These are phyloP conservation scores for Boletus reticuloceps DNA, from an alignment of 768 basidiomycete species.

Conservation along the genomic window DNA sequence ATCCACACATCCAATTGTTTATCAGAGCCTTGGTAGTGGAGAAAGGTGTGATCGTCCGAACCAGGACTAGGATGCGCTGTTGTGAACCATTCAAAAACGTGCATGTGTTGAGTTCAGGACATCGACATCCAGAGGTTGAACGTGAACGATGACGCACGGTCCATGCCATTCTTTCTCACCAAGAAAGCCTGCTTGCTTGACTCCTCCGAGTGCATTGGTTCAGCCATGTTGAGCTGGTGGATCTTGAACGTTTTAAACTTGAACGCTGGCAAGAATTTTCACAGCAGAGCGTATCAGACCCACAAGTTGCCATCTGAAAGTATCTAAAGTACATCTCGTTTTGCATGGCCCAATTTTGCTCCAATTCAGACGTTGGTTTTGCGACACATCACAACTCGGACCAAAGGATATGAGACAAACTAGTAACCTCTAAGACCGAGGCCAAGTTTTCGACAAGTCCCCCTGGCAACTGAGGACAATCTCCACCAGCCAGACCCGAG, in stretches of 20 bases:
- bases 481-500: no score
- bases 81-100: conserved; percentile 17
- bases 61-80: conserved; percentile 43
- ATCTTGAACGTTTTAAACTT: background rate
- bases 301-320: background rate
- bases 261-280: background rate
- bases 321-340: no score
- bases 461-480: no score
- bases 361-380: no score
- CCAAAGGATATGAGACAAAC: no score
- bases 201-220: conserved; percentile 7
- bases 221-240: conserved; percentile 19
- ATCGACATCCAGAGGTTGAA: conserved; percentile 2
- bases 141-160: conserved; percentile 37
- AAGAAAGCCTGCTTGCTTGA: conserved; percentile 13
- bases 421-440: no score
- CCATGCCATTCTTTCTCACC: conserved; percentile 33
- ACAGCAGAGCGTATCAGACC: conserved; percentile 1
- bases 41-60: conserved; percentile 49
- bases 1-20: conserved; percentile 78
- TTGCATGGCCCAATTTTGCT: no score
- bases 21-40: conserved; percentile 71
- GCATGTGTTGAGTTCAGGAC: conserved; percentile 9
- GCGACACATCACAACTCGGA: no score
- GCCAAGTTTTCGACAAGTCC: no score